Percentiles rank a stretch among this genome's conserved stretches.
phyloP scores from a whole-genome alignment of 2,329 filamentous ascomycete genomes.

The Lecanicillium sp. region DNA sequence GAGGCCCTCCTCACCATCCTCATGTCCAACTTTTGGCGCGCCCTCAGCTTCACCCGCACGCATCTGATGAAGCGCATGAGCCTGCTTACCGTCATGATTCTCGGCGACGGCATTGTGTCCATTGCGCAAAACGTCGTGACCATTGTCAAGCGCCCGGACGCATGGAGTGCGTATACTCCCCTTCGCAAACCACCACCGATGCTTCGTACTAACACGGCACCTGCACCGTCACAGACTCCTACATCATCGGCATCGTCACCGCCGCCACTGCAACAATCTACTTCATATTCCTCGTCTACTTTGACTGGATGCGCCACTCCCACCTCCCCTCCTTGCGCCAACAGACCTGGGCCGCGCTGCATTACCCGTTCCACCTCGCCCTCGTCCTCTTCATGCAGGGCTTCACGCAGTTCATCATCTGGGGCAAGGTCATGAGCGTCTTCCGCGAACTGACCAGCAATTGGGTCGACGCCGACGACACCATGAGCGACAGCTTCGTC shows the following conservation, averaged over 20 bases:
- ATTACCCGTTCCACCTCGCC: conserved; percentile 57
- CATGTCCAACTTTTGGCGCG: conserved; percentile 45
- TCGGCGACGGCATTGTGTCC: conserved; percentile 59
- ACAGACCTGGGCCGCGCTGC: conserved; percentile 48
- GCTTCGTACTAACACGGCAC: conserved; percentile 8
- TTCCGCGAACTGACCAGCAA: conserved; percentile 12
- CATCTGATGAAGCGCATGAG: conserved; percentile 58
- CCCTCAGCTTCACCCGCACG: conserved; percentile 53
- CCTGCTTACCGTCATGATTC: conserved; percentile 56
- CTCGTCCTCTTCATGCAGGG: conserved; percentile 59
- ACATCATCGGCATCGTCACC: conserved; percentile 32
- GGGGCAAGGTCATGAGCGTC: conserved; percentile 30
- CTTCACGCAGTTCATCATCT: conserved; percentile 47
- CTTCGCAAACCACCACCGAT: fast-evolving
- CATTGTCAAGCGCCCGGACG: conserved; percentile 32
- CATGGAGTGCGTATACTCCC: conserved; percentile 25
- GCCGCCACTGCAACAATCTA: conserved; percentile 34
- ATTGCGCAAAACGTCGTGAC: conserved; percentile 44
- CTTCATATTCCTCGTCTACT: conserved; percentile 38
- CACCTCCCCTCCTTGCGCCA: conserved; percentile 50
- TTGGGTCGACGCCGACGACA: conserved; percentile 2
- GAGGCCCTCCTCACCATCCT: conserved; percentile 45
- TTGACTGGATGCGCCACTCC: conserved; percentile 59
- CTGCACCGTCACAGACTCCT: conserved; percentile 17
- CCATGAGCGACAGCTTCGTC: conserved; percentile 7